These are phyloP conservation scores for Verticillium nonalfalfae DNA, from an alignment of 2,329 filamentous ascomycete species.

Conservation along the genomic window DNA sequence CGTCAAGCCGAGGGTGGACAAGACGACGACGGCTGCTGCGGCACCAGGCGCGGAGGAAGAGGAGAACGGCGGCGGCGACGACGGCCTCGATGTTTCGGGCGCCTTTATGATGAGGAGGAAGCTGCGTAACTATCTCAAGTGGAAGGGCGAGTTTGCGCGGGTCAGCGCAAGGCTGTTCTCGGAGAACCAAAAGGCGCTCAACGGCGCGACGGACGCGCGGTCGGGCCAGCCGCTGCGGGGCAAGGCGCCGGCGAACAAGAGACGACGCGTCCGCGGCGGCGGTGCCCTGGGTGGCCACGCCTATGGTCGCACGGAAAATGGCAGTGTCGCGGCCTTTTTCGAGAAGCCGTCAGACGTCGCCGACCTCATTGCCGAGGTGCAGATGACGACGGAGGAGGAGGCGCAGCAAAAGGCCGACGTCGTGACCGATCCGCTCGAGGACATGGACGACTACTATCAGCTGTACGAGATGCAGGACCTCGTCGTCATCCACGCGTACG, in stretches of 20 bases:
- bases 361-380: slow-evolving; percentile 73
- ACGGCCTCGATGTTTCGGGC: slow-evolving; percentile 56
- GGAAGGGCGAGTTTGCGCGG: slow-evolving; percentile 85
- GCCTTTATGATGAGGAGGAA: slow-evolving; percentile 86
- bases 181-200: slow-evolving; percentile 73
- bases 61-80: slow-evolving; percentile 32
- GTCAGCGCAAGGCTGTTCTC: slow-evolving; percentile 74
- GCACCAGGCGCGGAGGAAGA: not conserved
- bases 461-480: slow-evolving; percentile 88
- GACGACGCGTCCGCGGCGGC: slow-evolving; percentile 77
- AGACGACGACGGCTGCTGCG: slow-evolving; percentile 14
- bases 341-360: slow-evolving; percentile 80
- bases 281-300: slow-evolving; percentile 47
- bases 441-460: slow-evolving; percentile 90
- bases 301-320: slow-evolving; percentile 61
- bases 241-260: slow-evolving; percentile 74
- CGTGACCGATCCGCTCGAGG: slow-evolving; percentile 68
- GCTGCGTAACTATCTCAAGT: slow-evolving; percentile 78
- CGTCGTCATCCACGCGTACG: slow-evolving; percentile 85
- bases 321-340: slow-evolving; percentile 69
- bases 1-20: slow-evolving; percentile 50
- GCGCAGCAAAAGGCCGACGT: slow-evolving; percentile 71
- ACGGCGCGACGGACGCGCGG: slow-evolving; percentile 55
- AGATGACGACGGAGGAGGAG: slow-evolving; percentile 77
- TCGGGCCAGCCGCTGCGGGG: slow-evolving; percentile 44